Percentiles rank a stretch among this genome's conserved stretches.
phyloP scores from a whole-genome alignment of 2,329 filamentous ascomycete species.

The Pseudogymnoascus sp. region DNA sequence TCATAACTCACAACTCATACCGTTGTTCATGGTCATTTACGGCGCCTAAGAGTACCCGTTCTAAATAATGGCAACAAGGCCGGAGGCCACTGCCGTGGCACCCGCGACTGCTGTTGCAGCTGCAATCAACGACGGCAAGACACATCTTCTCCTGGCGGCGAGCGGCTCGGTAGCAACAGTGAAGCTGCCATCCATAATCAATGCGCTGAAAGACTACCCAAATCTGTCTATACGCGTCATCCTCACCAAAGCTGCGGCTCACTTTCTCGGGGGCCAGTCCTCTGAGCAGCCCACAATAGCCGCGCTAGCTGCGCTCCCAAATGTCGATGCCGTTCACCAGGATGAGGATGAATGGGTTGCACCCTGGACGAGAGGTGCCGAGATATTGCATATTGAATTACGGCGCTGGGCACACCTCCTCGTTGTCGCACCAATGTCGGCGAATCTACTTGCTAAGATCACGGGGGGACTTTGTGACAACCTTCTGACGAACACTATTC shows the following conservation, averaged over 20 bases:
- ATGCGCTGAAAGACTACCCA: constrained; percentile 39
- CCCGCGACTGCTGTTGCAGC: not conserved
- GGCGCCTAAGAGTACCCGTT: not conserved
- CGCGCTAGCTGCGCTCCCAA: constrained; percentile 49
- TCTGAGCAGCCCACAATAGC: constrained; percentile 65
- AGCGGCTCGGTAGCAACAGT: constrained; percentile 80
- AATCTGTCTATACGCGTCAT: constrained; percentile 74
- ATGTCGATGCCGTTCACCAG: constrained; percentile 72
- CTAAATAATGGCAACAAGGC: not conserved
- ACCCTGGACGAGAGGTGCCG: constrained; percentile 69
- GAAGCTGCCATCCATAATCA: constrained; percentile 63
- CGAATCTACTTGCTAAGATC: constrained; percentile 82
- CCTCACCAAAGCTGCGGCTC: constrained; percentile 62
- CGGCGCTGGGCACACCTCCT: constrained; percentile 74
- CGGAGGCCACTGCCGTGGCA: not conserved
- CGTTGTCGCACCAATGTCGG: constrained; percentile 70
- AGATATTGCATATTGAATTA: constrained; percentile 85
- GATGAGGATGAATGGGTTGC: constrained; percentile 80
- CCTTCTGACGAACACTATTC: constrained; percentile 62
- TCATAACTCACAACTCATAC: not conserved
- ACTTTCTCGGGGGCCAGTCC: constrained; percentile 70
- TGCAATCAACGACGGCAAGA: constrained; percentile 38
- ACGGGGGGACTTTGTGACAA: constrained; percentile 69
- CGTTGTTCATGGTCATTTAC: not conserved
- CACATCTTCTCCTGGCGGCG: constrained; percentile 56